Percentiles rank a stretch among this genome's conserved stretches.
Evolutionary conservation across 306 rosid species (phyloP).

Genomic region (Prunus armeniaca): DNA sequence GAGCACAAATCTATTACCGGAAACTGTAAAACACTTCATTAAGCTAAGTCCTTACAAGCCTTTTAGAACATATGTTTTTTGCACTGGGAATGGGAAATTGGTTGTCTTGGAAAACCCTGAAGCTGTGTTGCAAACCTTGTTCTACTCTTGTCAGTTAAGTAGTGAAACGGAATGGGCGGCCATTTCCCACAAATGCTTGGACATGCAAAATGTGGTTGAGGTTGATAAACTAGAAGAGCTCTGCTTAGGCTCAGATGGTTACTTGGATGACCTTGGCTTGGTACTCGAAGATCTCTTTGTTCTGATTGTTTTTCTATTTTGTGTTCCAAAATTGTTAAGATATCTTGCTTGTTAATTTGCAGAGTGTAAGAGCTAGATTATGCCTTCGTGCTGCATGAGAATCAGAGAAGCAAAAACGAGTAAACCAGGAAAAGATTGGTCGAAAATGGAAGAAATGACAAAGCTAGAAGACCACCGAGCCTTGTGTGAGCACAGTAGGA

Average conservation of each 20-base stretch:
- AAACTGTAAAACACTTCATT: slow-evolving; percentile 47
- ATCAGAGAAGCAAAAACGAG: slow-evolving; percentile 38
- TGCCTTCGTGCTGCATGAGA: slow-evolving; percentile 69
- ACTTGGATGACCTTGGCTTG: slow-evolving; percentile 68
- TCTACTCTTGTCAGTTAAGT: slow-evolving; percentile 44
- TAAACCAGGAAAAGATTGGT: slow-evolving; percentile 31
- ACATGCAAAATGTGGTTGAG: no score
- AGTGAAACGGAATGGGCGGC: slow-evolving; percentile 15
- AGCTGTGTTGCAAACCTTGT: slow-evolving; percentile 69
- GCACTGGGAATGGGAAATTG: slow-evolving; percentile 43
- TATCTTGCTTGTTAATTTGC: slow-evolving; percentile 19
- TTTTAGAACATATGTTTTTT: slow-evolving; percentile 63
- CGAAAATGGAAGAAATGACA: slow-evolving; percentile 11
- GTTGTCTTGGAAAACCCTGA: slow-evolving; percentile 50
- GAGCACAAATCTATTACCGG: slow-evolving; percentile 54
- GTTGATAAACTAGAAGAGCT: slow-evolving; percentile 18
- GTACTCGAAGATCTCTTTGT: slow-evolving; percentile 23
- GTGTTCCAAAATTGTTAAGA: no score
- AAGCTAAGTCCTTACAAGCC: slow-evolving; percentile 77
- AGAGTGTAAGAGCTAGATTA: slow-evolving; percentile 54
- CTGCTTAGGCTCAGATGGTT: slow-evolving; percentile 37
- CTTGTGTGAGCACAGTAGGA: slow-evolving; percentile 19
- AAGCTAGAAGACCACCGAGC: slow-evolving; percentile 32
- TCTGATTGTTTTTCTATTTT: neutral
- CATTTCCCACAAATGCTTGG: slow-evolving; percentile 38